Base-by-base conservation (phyloP, 2,329 filamentous ascomycete species). In the Aspergillus arachidicola region DNA sequence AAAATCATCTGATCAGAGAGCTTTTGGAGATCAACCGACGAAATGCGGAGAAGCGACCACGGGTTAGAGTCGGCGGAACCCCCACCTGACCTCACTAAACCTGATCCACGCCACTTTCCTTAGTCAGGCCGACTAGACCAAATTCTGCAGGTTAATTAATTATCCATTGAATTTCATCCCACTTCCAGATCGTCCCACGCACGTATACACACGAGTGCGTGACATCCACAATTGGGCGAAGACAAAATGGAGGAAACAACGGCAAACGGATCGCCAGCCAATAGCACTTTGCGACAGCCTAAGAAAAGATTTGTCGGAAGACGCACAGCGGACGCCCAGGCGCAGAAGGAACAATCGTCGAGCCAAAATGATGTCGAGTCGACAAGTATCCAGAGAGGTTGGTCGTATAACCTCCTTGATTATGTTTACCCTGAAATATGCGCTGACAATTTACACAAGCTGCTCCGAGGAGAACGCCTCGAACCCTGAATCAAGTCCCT, bases 231-330 rank as follows among this genome's bases (percentile, higher is more conserved):
- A 19, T 11, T 30, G 23, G 23, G 23, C 19, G 9, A 55, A 36
- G 30, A 51, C 50, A 66, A 46, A 34, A 66, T 64, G 64, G 65
- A 64, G 6, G 62, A 58, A 26, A 30, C 62, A 2, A 58, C 38
- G 28, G 41, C 50, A 38, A 48, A 62, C 14, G 46, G n/a, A 1
- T 19, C 59, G 16, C 58, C 60, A 10, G 12, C 60, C 19, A 63
- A 59, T 16, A 43, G 45, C 23, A 57, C 64, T 56, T 65, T 83
- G 79, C 76, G 84, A 83, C 91, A 94, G 72, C 95, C 95, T 26
- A 96, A 92, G 82, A 94, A 94, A 79, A 87, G 94, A 62, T 99
- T 99, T 70, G 90, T 99, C 21, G 95, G 95, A 34, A 86, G 93
- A 69, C 88, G 90, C 71, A 87, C 91, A 26, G 92, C 91, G 10